A percentile compares a stretch with the other conserved stretches of the same genome.
Evolutionary conservation across 164 flowering plant genomes (phyloP).

Genomic region (Santalum album): DNA sequence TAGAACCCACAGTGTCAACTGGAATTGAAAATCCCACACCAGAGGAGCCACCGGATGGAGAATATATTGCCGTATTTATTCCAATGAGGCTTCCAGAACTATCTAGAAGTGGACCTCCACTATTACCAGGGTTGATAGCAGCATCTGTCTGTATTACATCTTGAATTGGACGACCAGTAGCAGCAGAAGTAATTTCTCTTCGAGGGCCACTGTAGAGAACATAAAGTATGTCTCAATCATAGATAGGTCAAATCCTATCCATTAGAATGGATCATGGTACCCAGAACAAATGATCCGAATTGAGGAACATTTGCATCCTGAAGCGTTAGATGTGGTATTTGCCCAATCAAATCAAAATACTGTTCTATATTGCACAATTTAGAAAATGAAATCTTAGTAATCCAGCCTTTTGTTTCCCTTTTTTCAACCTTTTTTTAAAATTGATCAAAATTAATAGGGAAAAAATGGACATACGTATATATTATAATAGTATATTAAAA

Average conservation of each 20-base stretch:
- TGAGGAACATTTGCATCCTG: no score
- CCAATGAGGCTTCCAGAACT: conserved; percentile 92
- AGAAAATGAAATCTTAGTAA: no score
- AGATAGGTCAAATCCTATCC: neutral
- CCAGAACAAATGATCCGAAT: no score
- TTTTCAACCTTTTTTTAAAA: no score
- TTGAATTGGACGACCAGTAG: conserved; percentile 95
- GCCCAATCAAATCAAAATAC: no score
- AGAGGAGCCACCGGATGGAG: conserved; percentile 97
- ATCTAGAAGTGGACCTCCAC: conserved; percentile 98
- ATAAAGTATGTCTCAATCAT: conserved; percentile 5
- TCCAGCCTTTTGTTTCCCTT: no score
- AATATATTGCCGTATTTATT: conserved; percentile 92
- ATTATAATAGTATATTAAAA: no score
- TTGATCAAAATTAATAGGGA: no score
- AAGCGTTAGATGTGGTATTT: no score
- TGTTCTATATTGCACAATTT: no score
- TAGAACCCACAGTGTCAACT: conserved; percentile 73
- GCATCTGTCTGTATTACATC: conserved; percentile 99
- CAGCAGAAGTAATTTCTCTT: conserved; percentile 95
- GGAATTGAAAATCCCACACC: conserved; percentile 98
- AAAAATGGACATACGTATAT: no score
- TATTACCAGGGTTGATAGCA: conserved; percentile 95
- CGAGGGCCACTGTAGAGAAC: conserved; percentile 67
- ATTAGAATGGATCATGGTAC: no score